Evolutionary conservation across 441 rosid genomes (phyloP).

Genomic region (Adansonia rubrostipa): DNA sequence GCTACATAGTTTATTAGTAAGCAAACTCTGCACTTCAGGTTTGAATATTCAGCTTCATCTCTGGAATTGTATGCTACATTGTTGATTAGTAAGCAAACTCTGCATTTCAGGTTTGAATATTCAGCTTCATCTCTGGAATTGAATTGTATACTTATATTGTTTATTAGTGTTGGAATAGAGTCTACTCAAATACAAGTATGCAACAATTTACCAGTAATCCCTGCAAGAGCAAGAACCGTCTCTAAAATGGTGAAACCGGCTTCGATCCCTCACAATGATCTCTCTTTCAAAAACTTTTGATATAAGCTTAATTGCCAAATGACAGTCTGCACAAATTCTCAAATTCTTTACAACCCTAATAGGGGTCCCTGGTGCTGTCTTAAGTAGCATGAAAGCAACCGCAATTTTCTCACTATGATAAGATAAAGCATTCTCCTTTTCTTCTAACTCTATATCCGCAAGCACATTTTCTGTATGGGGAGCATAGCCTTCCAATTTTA

Average conservation of each 20-base stretch:
- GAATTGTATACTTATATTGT: neutral
- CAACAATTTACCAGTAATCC: conserved; percentile 65
- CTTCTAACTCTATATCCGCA: conserved; percentile 79
- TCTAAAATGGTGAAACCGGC: conserved; percentile 79
- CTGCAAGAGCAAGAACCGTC: conserved; percentile 70
- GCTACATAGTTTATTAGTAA: too few relatives aligned
- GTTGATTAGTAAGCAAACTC: neutral
- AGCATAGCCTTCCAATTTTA: conserved; percentile 65
- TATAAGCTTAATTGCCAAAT: conserved; percentile 64
- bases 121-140: neutral
- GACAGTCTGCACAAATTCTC: conserved; percentile 84
- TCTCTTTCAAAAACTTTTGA: conserved; percentile 66
- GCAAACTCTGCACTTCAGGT: neutral
- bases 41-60: neutral
- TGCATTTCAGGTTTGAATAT: neutral
- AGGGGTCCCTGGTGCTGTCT: conserved; percentile 51
- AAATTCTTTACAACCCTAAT: conserved; percentile 69
- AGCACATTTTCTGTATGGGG: conserved; percentile 56
- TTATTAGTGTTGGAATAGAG: neutral
- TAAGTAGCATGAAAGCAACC: conserved; percentile 70
- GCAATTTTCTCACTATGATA: conserved; percentile 88
- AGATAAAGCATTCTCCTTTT: conserved; percentile 64
- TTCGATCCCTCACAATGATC: conserved; percentile 75
- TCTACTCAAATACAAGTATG: neutral
- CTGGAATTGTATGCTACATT: too few relatives aligned